phyloP scores from a whole-genome alignment of 164 flowering plant genomes.

The Warburgia ugandensis region DNA sequence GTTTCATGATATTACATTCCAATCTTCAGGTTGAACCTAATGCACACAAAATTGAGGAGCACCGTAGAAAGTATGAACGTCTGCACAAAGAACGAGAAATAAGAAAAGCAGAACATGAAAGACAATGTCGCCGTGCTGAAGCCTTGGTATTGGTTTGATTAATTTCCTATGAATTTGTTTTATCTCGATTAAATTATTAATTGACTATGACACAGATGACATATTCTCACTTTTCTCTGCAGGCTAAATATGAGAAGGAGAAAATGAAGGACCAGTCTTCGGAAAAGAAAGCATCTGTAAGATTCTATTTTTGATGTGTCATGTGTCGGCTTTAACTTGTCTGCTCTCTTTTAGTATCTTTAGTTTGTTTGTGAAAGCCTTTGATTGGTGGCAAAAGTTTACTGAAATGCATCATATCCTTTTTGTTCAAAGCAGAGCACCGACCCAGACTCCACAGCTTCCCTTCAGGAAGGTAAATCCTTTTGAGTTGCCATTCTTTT shows the following conservation, averaged over 20 bases:
- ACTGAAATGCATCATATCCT: no score
- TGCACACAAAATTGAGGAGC: constrained; percentile 79
- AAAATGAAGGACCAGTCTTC: constrained; percentile 10
- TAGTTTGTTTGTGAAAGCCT: no score
- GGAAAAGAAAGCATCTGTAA: constrained; percentile 14
- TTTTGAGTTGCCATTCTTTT: neutral
- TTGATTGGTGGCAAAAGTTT: no score
- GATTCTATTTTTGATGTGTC: constrained; percentile 11
- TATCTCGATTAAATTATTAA: no score
- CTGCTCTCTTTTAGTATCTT: no score
- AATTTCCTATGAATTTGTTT: neutral
- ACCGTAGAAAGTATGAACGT: constrained; percentile 78
- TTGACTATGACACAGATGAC: no score
- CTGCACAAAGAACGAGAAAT: constrained; percentile 55
- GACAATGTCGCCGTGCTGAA: constrained; percentile 55
- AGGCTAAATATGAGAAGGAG: constrained; percentile 14
- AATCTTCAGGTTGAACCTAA: constrained; percentile 80
- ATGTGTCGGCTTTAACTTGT: no score
- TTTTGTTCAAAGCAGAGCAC: no score
- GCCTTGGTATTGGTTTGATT: constrained; percentile 40
- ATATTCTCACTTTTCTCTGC: no score
- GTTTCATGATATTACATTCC: constrained; percentile 3
- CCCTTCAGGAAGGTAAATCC: constrained; percentile 47
- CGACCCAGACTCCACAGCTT: constrained; percentile 24
- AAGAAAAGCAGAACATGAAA: constrained; percentile 45